Evolutionary conservation across 2,329 filamentous ascomycete genomes (phyloP).

Genomic region (Remersonia thermophila): DNA sequence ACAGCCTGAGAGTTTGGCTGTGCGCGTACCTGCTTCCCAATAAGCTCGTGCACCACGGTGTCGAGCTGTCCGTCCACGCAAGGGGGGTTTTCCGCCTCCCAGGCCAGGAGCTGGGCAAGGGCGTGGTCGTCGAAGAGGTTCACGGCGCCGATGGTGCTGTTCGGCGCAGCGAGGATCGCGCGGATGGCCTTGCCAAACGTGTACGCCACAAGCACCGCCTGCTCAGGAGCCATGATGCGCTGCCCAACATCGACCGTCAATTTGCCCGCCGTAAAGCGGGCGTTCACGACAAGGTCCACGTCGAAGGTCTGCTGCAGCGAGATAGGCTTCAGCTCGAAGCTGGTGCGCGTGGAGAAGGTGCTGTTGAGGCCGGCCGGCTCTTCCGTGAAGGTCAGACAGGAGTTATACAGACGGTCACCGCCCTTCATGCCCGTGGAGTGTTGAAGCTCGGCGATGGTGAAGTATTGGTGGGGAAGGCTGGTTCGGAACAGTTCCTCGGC

Average conservation of each 20-base stretch:
- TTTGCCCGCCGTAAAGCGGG: slow-evolving; percentile 29
- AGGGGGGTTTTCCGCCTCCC: slow-evolving; percentile 33
- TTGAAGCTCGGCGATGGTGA: slow-evolving; percentile 34
- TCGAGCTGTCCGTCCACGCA: slow-evolving; percentile 27
- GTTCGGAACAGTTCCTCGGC: slow-evolving; percentile 22
- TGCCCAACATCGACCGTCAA: slow-evolving; percentile 34
- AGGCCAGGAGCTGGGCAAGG: slow-evolving; percentile 39
- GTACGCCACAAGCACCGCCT: slow-evolving; percentile 35
- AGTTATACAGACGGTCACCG: slow-evolving; percentile 35
- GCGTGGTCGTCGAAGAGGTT: slow-evolving; percentile 45
- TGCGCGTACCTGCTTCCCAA: slow-evolving; percentile 27
- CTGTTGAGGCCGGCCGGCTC: slow-evolving; percentile 25
- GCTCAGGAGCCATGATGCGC: slow-evolving; percentile 29
- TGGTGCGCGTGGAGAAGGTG: slow-evolving; percentile 19
- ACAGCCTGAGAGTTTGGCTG: slow-evolving; percentile 30
- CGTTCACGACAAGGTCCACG: slow-evolving; percentile 34
- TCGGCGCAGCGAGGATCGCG: slow-evolving; percentile 33
- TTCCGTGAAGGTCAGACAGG: slow-evolving; percentile 36
- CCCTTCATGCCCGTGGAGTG: slow-evolving; percentile 33
- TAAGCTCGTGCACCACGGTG: slow-evolving; percentile 32
- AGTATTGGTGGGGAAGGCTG: slow-evolving; percentile 30
- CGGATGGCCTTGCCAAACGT: slow-evolving; percentile 42
- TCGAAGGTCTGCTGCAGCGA: slow-evolving; percentile 32
- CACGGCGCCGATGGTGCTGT: slow-evolving; percentile 30
- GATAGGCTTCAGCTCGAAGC: slow-evolving; percentile 23